Evolutionary conservation across 78 protist species (phyloP).

Genomic region (Dictyostelium firmibasis): DNA sequence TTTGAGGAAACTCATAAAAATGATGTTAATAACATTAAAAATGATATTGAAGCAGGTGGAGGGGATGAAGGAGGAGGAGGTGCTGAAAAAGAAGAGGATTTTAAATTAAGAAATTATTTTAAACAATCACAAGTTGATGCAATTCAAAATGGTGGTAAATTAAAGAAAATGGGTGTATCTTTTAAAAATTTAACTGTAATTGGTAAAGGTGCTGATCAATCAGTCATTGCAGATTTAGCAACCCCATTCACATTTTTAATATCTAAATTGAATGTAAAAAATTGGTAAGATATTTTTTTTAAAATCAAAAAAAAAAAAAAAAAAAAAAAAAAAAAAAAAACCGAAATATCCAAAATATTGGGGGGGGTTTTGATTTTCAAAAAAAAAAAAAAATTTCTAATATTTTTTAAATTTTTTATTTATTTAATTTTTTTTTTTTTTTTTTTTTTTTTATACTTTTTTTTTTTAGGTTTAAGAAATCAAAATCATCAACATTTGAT

Average conservation of each 20-base stretch:
- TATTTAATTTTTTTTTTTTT: background rate
- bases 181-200: constrained; percentile 44
- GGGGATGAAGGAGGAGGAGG: background rate
- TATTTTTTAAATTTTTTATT: background rate
- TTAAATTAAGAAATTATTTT: constrained; percentile 37
- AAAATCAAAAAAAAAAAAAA: too few species aligned
- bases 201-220: constrained; percentile 67
- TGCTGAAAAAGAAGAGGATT: constrained; percentile 6
- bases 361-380: background rate
- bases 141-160: constrained; percentile 2
- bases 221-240: background rate
- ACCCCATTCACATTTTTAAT: constrained; percentile 35
- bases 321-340: background rate
- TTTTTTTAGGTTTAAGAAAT: background rate
- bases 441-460: background rate
- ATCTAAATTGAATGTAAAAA: background rate
- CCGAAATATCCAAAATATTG: too few species aligned
- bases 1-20: background rate
- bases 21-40: background rate
- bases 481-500: constrained; percentile 27
- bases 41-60: background rate
- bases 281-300: constrained; percentile 2
- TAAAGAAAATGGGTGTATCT: constrained; percentile 34
- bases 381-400: background rate
- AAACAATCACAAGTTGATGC: constrained; percentile 5